phyloP scores from a whole-genome alignment of 2,329 filamentous ascomycete species.

The Tothia fuscella region DNA sequence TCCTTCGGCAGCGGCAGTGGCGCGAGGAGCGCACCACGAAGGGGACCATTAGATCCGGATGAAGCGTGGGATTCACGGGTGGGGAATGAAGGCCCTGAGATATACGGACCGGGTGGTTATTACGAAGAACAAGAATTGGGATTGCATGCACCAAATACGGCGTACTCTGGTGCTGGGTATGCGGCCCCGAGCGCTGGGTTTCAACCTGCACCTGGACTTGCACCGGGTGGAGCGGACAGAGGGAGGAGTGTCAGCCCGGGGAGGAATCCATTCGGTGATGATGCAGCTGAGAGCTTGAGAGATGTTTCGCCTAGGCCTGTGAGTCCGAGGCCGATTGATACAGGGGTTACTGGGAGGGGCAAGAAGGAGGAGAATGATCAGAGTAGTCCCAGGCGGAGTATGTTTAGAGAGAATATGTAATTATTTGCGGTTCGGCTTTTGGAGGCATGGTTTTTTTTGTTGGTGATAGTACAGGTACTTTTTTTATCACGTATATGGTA shows the following conservation, averaged over 20 bases:
- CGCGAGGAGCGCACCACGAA: slow-evolving; percentile 32
- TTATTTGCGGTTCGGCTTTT: no score
- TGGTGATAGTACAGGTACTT: no score
- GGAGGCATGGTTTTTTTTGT: no score
- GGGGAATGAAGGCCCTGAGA: slow-evolving; percentile 58
- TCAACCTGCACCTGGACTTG: slow-evolving; percentile 20
- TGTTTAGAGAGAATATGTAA: slow-evolving; percentile 58
- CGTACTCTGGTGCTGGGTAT: slow-evolving; percentile 27
- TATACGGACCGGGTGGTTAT: slow-evolving; percentile 48
- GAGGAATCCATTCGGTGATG: slow-evolving; percentile 58
- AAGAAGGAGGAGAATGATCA: slow-evolving; percentile 24
- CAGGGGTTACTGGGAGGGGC: slow-evolving; percentile 22
- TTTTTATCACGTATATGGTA: no score
- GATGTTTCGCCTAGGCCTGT: slow-evolving; percentile 63
- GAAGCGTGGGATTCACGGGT: slow-evolving; percentile 79
- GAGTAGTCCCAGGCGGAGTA: slow-evolving; percentile 53
- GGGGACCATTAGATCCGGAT: slow-evolving; percentile 64
- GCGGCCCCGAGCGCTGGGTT: slow-evolving; percentile 33
- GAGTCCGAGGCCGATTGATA: slow-evolving; percentile 37
- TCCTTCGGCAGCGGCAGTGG: slow-evolving; percentile 34
- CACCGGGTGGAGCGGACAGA: slow-evolving; percentile 13
- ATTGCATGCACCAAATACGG: slow-evolving; percentile 29
- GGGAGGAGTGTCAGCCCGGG: slow-evolving; percentile 19
- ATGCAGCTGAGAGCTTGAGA: slow-evolving; percentile 48
- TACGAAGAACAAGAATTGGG: slow-evolving; percentile 70